A percentile compares a stretch with the other conserved stretches of the same genome.
These are phyloP conservation scores for Ustulina deusta DNA, from an alignment of 2,329 filamentous ascomycete genomes.

Conservation along the genomic window DNA sequence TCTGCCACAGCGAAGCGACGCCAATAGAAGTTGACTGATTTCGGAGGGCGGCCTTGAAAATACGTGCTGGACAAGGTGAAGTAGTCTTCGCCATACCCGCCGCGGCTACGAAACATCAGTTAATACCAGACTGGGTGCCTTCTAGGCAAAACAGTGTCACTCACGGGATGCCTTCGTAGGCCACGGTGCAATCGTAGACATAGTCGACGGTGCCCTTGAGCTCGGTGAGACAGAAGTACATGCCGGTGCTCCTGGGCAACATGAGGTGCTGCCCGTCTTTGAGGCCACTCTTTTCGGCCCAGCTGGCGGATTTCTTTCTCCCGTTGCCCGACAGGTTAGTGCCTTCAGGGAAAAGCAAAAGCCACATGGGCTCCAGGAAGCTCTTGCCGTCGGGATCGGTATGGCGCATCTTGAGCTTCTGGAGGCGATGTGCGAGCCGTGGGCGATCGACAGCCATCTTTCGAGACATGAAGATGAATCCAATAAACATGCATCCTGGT, in stretches of 20 bases:
- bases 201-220: slow-evolving; percentile 81
- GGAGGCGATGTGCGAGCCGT: slow-evolving; percentile 78
- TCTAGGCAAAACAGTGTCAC: slow-evolving; percentile 54
- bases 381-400: slow-evolving; percentile 64
- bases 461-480: slow-evolving; percentile 92
- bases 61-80: slow-evolving; percentile 90
- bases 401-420: slow-evolving; percentile 72
- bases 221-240: slow-evolving; percentile 82
- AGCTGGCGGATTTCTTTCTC: slow-evolving; percentile 75
- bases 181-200: slow-evolving; percentile 93
- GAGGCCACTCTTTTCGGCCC: slow-evolving; percentile 81
- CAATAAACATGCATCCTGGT: slow-evolving; percentile 84
- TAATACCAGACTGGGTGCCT: not conserved
- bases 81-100: slow-evolving; percentile 88
- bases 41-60: slow-evolving; percentile 87
- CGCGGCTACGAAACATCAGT: slow-evolving; percentile 64
- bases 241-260: slow-evolving; percentile 82
- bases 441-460: slow-evolving; percentile 86
- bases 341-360: slow-evolving; percentile 88
- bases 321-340: slow-evolving; percentile 83
- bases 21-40: slow-evolving; percentile 98
- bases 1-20: slow-evolving; percentile 82
- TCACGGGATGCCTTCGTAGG: slow-evolving; percentile 93
- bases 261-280: slow-evolving; percentile 80
- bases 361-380: slow-evolving; percentile 85